A percentile compares a stretch with the other conserved stretches of the same genome.
phyloP scores from a whole-genome alignment of 495 filamentous ascomycete species.

The Talaromyces nanjingensis region DNA sequence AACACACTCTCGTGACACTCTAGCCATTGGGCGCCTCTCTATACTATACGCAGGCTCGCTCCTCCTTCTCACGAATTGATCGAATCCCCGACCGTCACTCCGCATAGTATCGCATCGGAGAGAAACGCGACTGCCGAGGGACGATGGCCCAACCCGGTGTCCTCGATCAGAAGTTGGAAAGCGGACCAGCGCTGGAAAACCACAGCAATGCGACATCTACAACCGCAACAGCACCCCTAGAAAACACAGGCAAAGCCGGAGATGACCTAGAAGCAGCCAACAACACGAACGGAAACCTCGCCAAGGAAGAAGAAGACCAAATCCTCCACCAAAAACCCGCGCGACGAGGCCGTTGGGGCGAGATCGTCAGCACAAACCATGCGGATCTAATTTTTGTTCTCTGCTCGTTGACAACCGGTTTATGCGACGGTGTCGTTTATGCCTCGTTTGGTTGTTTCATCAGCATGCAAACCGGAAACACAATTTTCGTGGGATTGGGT shows the following conservation, averaged over 20 bases:
- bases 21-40: not conserved
- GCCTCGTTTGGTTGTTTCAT: constrained; percentile 57
- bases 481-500: constrained; percentile 60
- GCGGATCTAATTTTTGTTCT: constrained; percentile 48
- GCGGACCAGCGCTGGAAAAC: not conserved
- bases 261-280: not conserved
- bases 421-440: constrained; percentile 56
- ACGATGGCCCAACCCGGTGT: not conserved
- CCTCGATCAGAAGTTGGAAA: not conserved
- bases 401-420: constrained; percentile 49
- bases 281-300: not conserved
- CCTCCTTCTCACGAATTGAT: not conserved
- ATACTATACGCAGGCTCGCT: not conserved
- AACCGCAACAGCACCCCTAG: not conserved
- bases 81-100: not conserved
- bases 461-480: constrained; percentile 63
- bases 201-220: not conserved
- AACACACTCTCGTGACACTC: not conserved
- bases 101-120: not conserved
- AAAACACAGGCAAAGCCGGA: not conserved
- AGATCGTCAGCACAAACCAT: constrained; percentile 32
- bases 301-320: not conserved
- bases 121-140: not conserved
- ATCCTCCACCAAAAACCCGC: not conserved
- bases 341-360: constrained; percentile 22